phyloP scores from a whole-genome alignment of 139 green algal genomes.

The Picocystis salinarum region DNA sequence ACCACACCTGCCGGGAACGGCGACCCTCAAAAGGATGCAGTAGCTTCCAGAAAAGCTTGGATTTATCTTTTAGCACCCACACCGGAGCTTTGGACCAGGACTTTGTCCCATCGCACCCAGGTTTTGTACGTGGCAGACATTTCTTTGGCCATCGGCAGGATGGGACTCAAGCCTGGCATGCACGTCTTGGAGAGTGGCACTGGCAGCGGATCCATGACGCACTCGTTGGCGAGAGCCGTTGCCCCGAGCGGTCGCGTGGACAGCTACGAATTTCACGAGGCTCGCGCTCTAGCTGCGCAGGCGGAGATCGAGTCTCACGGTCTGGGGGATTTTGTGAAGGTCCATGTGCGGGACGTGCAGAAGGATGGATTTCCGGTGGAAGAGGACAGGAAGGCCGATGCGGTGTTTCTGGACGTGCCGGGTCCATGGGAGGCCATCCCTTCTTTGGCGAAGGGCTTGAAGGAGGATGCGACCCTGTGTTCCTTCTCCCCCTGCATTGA shows the following conservation, averaged over 20 bases:
- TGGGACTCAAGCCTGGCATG: constrained; percentile 16
- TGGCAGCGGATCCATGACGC: constrained; percentile 75
- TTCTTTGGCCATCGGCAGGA: constrained; percentile 31
- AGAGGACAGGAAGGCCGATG: constrained; percentile 33
- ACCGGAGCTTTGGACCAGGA: constrained; percentile 75
- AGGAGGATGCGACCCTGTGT: constrained; percentile 35
- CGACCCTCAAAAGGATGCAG: neutral
- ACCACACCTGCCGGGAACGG: neutral
- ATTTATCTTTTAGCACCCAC: constrained; percentile 61
- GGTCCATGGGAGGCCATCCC: constrained; percentile 59
- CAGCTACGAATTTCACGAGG: constrained; percentile 90
- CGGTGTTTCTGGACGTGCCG: constrained; percentile 87
- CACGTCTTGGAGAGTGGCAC: constrained; percentile 74
- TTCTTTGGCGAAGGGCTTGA: constrained; percentile 38
- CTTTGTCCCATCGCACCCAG: constrained; percentile 59
- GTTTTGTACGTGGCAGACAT: constrained; percentile 44
- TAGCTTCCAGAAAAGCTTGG: constrained; percentile 12
- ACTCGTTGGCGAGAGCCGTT: constrained; percentile 67
- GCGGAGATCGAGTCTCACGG: constrained; percentile 21
- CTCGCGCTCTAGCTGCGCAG: constrained; percentile 20
- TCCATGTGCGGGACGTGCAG: constrained; percentile 51
- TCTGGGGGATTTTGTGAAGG: constrained; percentile 15
- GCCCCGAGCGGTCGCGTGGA: constrained; percentile 56
- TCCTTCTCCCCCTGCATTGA: constrained; percentile 97
- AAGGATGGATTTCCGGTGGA: constrained; percentile 56